phyloP scores from a whole-genome alignment of 2,329 filamentous ascomycete species.

The Tricladium varicosporioides region DNA sequence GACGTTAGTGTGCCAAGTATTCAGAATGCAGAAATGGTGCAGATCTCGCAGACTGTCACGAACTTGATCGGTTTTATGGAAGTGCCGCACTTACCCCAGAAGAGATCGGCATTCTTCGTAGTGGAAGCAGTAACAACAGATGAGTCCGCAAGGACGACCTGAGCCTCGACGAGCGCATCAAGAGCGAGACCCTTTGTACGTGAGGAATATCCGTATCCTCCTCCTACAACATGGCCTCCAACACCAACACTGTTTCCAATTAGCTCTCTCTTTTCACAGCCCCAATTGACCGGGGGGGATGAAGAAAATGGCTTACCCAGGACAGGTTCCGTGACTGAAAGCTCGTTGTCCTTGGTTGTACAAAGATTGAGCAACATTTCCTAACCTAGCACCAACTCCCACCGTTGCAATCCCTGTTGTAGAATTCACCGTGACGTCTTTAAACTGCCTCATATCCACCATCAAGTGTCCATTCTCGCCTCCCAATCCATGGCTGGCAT shows the following conservation, averaged over 20 bases:
- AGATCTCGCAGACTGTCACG: neutral
- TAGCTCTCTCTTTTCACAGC: no score
- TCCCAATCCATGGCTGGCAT: conserved; percentile 44
- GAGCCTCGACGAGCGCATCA: conserved; percentile 17
- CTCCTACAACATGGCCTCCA: conserved; percentile 15
- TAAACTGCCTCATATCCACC: conserved; percentile 53
- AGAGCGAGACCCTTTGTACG: conserved; percentile 19
- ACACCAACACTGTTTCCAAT: conserved; percentile 15
- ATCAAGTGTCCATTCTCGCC: conserved; percentile 51
- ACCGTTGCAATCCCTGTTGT: conserved; percentile 30
- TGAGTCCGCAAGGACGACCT: conserved; percentile 17
- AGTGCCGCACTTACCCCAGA: conserved; percentile 36
- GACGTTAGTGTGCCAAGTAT: no score
- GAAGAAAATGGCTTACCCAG: conserved; percentile 24
- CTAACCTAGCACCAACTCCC: conserved; percentile 42
- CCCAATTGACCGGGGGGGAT: no score
- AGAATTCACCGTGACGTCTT: conserved; percentile 50
- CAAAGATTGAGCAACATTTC: conserved; percentile 40
- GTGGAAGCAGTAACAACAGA: conserved; percentile 38
- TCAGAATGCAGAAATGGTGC: neutral
- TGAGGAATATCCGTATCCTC: conserved; percentile 22
- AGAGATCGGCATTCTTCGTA: conserved; percentile 43
- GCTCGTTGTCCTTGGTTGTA: conserved; percentile 36
- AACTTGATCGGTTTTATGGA: no score
- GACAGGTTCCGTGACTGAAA: conserved; percentile 44